These are phyloP conservation scores for Emydomyces testavorans DNA, from an alignment of 2,329 filamentous ascomycete species.

Conservation along the genomic window DNA sequence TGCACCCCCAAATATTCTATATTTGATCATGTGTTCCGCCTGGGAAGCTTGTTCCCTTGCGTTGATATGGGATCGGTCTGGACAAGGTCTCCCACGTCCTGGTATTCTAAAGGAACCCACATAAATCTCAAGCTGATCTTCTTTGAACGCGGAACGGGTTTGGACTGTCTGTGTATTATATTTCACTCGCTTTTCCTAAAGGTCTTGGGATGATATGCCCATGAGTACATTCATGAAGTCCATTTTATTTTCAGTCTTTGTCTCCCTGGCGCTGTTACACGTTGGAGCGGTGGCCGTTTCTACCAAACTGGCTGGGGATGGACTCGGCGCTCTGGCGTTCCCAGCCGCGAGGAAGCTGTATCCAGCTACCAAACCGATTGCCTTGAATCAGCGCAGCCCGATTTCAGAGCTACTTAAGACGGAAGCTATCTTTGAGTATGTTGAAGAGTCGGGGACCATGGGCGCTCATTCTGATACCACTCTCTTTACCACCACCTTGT, in stretches of 20 bases:
- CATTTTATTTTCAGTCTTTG: neutral
- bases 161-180: neutral
- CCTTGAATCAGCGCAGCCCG: conserved; percentile 2
- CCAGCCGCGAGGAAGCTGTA: conserved; percentile 4
- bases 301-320: neutral
- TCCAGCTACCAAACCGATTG: conserved; percentile 4
- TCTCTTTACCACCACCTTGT: conserved; percentile 5
- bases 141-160: neutral
- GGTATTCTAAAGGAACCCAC: too few relatives aligned
- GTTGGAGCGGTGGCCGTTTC: neutral
- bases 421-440: conserved; percentile 11
- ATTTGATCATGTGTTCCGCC: too few relatives aligned
- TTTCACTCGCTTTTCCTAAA: neutral
- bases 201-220: neutral
- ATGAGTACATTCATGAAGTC: neutral
- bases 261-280: neutral
- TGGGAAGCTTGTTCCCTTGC: too few relatives aligned
- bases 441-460: conserved; percentile 4
- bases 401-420: neutral
- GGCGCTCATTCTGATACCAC: neutral
- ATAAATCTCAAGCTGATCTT: neutral
- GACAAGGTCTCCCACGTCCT: too few relatives aligned
- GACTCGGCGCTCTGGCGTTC: neutral
- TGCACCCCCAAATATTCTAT: too few relatives aligned
- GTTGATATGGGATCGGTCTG: too few relatives aligned